Evolutionary conservation across 169 alveolate genomes (phyloP).

Genomic region (Plasmodium cynomolgi): DNA sequence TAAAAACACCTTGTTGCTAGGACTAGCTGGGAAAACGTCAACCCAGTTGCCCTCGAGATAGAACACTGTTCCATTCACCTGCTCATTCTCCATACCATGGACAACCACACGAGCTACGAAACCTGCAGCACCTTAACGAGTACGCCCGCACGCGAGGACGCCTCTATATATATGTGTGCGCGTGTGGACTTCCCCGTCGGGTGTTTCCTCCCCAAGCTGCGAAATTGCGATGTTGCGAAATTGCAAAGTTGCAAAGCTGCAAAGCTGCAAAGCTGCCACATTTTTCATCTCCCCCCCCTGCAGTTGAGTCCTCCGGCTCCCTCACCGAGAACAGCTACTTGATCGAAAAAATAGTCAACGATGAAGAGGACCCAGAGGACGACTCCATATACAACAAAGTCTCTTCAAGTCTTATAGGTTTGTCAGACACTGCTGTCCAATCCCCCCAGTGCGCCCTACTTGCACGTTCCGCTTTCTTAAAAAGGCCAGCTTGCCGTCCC

Average conservation of each 20-base stretch:
- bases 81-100: background rate
- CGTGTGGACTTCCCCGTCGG: background rate
- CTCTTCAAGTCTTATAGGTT: constrained; percentile 59
- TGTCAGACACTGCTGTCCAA: background rate
- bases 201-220: background rate
- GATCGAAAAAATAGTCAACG: constrained; percentile 17
- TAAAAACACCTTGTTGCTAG: background rate
- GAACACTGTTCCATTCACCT: background rate
- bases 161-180: background rate
- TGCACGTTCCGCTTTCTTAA: background rate
- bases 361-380: background rate
- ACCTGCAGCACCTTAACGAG: constrained; percentile 49
- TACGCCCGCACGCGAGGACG: background rate
- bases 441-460: background rate
- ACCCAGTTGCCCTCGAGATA: background rate
- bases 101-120: constrained; percentile 33
- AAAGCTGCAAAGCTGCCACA: background rate
- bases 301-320: constrained; percentile 44
- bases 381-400: constrained; percentile 32
- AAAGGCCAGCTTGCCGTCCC: background rate
- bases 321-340: constrained; percentile 27
- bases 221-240: background rate
- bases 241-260: background rate
- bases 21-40: background rate
- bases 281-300: background rate